Conservation (phyloP, 2,329 filamentous ascomycete genomes). For the Aspergillus fumigatiaffinis region DNA sequence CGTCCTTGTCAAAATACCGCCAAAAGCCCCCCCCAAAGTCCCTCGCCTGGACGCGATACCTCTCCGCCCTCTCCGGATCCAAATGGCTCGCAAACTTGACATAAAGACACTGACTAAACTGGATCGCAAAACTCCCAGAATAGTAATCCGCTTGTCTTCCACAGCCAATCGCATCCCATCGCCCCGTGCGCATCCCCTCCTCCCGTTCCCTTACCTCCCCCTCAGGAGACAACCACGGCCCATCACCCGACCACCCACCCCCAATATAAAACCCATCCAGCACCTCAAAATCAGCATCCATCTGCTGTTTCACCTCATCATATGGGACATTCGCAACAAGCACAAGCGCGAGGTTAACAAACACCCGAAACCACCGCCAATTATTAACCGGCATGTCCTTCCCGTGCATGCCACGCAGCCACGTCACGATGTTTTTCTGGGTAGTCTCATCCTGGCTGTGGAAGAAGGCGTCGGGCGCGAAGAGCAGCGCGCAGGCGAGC, state of each 20-base stretch:
- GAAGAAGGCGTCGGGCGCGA: slow-evolving; percentile 15
- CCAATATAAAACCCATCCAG: slow-evolving; percentile 14
- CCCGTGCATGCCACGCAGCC: slow-evolving; percentile 9
- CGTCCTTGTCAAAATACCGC: slow-evolving; percentile 12
- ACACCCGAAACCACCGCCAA: slow-evolving; percentile 17
- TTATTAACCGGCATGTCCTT: slow-evolving; percentile 15
- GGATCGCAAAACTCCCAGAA: slow-evolving; percentile 17
- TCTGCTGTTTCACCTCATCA: background rate
- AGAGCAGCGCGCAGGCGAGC: slow-evolving; percentile 14
- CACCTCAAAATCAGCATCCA: slow-evolving; percentile 9
- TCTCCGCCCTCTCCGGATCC: slow-evolving; percentile 1
- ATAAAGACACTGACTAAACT: slow-evolving; percentile 17
- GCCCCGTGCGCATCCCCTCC: background rate
- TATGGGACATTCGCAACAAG: slow-evolving; percentile 4
- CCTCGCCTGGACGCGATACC: slow-evolving; percentile 9
- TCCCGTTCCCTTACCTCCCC: background rate
- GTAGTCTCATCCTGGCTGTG: slow-evolving; percentile 7
- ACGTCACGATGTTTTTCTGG: slow-evolving; percentile 8
- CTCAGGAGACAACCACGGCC: slow-evolving; percentile 5
- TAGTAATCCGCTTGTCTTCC: slow-evolving; percentile 16
- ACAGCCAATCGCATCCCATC: background rate
- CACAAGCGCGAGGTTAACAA: slow-evolving; percentile 13
- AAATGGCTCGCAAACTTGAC: slow-evolving; percentile 5
- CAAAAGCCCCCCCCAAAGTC: slow-evolving; percentile 12
- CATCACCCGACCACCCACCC: slow-evolving; percentile 14